A percentile compares a stretch with the other conserved stretches of the same genome.
Evolutionary conservation across 352 stramenopile genomes (phyloP).

Genomic region (Phytopythium kandeliae): DNA sequence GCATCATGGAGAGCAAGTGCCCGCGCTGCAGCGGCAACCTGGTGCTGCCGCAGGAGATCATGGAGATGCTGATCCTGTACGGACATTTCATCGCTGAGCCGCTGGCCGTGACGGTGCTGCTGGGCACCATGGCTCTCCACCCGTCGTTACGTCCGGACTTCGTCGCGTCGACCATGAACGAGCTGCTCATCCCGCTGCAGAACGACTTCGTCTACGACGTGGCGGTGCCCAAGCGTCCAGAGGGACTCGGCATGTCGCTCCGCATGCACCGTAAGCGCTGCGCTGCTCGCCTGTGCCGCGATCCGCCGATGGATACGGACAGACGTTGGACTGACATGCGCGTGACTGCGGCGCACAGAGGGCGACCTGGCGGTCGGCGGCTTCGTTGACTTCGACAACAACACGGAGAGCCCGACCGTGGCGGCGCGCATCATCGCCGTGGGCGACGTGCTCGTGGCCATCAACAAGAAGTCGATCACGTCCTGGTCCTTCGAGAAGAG

Average conservation of each 20-base stretch:
- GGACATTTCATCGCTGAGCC: constrained; percentile 73
- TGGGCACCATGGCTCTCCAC: constrained; percentile 66
- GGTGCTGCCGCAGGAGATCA: constrained; percentile 67
- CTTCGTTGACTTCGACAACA: constrained; percentile 82
- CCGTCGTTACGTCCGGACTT: constrained; percentile 74
- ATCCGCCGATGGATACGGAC: not conserved
- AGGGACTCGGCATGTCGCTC: constrained; percentile 80
- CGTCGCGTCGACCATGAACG: constrained; percentile 79
- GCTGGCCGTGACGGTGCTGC: constrained; percentile 52
- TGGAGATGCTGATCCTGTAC: constrained; percentile 88
- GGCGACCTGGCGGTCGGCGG: constrained; percentile 71
- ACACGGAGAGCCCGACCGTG: constrained; percentile 72
- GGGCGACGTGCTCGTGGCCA: constrained; percentile 72
- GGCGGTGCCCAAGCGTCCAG: constrained; percentile 67
- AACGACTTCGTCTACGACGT: constrained; percentile 84
- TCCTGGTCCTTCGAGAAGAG: constrained; percentile 84
- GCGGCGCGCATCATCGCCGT: constrained; percentile 73
- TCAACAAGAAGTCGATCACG: constrained; percentile 87
- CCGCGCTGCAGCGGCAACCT: constrained; percentile 51
- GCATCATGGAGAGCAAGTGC: constrained; percentile 77
- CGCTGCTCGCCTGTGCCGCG: not conserved
- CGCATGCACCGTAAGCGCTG: constrained; percentile 72
- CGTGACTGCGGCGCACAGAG: constrained; percentile 26
- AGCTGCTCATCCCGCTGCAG: constrained; percentile 70
- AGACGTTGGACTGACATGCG: too few species aligned